Conservation (phyloP, 1,284 basidiomycete species). For the Moniliophthora roreri region DNA sequence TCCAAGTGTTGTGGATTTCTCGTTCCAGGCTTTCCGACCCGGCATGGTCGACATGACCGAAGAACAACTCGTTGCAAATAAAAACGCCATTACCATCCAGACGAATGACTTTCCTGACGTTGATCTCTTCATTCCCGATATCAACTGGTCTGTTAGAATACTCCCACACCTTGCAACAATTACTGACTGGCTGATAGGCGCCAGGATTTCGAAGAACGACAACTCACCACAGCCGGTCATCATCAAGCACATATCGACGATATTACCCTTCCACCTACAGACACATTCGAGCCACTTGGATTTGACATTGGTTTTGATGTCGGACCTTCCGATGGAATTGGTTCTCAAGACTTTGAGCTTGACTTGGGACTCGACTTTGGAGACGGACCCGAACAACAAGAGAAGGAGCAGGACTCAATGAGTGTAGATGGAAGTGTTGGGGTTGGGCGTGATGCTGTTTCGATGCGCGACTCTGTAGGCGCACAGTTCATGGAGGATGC, state of each 20-base stretch:
- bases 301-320: slow-evolving; percentile 69
- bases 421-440: slow-evolving; percentile 67
- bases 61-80: slow-evolving; percentile 86
- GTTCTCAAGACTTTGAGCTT: slow-evolving; percentile 72
- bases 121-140: slow-evolving; percentile 79
- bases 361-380: slow-evolving; percentile 20
- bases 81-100: slow-evolving; percentile 85
- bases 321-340: slow-evolving; percentile 78
- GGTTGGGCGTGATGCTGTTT: slow-evolving; percentile 70
- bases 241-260: slow-evolving; percentile 83
- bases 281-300: slow-evolving; percentile 62
- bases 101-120: slow-evolving; percentile 66
- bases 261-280: slow-evolving; percentile 75
- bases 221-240: slow-evolving; percentile 52
- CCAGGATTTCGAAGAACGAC: slow-evolving; percentile 70
- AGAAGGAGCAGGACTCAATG: slow-evolving; percentile 37
- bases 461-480: slow-evolving; percentile 56
- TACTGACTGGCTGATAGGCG: slow-evolving; percentile 47
- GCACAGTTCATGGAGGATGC: slow-evolving; percentile 54
- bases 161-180: background rate
- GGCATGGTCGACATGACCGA: slow-evolving; percentile 94
- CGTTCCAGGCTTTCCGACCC: slow-evolving; percentile 81
- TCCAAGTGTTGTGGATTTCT: background rate
- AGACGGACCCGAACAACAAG: slow-evolving; percentile 17
- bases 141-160: slow-evolving; percentile 62